phyloP scores from a whole-genome alignment of 2,329 filamentous ascomycete species.

The Keithomyces neogunnii region DNA sequence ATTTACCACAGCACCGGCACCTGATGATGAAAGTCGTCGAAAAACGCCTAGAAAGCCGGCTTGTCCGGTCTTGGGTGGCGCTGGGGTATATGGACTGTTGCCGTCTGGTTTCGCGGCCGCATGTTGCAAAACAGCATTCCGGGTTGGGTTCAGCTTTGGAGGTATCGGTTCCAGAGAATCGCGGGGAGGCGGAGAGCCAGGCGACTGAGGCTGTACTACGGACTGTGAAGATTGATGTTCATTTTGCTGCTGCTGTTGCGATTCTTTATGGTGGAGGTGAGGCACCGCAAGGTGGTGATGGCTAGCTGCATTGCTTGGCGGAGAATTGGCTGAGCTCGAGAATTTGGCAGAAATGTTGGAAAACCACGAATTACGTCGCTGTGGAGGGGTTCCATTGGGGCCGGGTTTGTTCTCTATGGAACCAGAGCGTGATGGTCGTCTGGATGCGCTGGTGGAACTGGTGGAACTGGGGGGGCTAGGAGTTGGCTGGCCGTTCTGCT shows the following conservation, averaged over 20 bases:
- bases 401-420: conserved; percentile 25
- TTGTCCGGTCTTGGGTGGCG: conserved; percentile 60
- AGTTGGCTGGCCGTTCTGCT: conserved; percentile 12
- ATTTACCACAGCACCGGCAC: conserved; percentile 23
- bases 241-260: conserved; percentile 8
- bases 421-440: conserved; percentile 22
- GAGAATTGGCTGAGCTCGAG: conserved; percentile 47
- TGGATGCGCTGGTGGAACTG: conserved; percentile 16
- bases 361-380: conserved; percentile 78
- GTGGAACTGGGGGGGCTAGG: conserved; percentile 16
- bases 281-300: conserved; percentile 7
- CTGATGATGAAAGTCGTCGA: conserved; percentile 68
- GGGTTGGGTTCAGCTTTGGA: conserved; percentile 40
- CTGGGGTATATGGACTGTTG: conserved; percentile 61
- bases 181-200: conserved; percentile 12
- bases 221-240: conserved; percentile 4
- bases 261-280: conserved; percentile 10
- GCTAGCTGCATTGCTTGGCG: conserved; percentile 19
- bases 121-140: conserved; percentile 53
- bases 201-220: conserved; percentile 9
- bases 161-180: conserved; percentile 31
- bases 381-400: conserved; percentile 26
- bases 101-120: conserved; percentile 45
- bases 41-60: conserved; percentile 75
- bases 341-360: conserved; percentile 91